Conservation (phyloP, 2,329 filamentous ascomycete genomes). For the Phoma herbarum region DNA sequence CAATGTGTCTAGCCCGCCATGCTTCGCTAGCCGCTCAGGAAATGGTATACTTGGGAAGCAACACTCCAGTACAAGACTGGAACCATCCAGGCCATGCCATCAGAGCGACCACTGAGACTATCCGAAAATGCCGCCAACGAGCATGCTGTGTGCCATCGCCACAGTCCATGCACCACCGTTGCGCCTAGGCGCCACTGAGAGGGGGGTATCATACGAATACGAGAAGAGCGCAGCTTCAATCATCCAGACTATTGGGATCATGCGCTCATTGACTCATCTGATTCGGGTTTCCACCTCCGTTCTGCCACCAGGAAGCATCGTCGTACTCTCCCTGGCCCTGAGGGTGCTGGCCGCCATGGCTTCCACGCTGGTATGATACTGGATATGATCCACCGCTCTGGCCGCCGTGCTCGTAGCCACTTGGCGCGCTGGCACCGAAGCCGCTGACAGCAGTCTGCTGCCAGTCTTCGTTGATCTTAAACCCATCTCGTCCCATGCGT, state of each 20-base stretch:
- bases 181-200: conserved; percentile 2
- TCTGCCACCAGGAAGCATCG: conserved; percentile 16
- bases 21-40: background rate
- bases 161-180: background rate
- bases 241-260: background rate
- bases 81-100: background rate
- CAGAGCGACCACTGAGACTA: background rate
- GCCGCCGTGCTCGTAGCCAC: conserved; percentile 1
- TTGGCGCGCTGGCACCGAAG: conserved; percentile 11
- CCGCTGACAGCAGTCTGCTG: conserved; percentile 29
- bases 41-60: background rate
- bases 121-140: conserved; percentile 1
- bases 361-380: conserved; percentile 15
- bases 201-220: conserved; percentile 16
- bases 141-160: background rate
- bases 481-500: conserved; percentile 46
- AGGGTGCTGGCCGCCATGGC: conserved; percentile 8
- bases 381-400: conserved; percentile 10
- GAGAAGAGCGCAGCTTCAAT: background rate
- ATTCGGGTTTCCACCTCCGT: conserved; percentile 4
- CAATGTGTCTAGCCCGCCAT: conserved; percentile 1
- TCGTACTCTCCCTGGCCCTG: conserved; percentile 17
- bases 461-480: conserved; percentile 44
- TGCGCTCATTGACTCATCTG: conserved; percentile 13
- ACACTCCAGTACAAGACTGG: background rate